Base-by-base conservation (phyloP, 805 yeast species). In the Candida vaughaniae region DNA sequence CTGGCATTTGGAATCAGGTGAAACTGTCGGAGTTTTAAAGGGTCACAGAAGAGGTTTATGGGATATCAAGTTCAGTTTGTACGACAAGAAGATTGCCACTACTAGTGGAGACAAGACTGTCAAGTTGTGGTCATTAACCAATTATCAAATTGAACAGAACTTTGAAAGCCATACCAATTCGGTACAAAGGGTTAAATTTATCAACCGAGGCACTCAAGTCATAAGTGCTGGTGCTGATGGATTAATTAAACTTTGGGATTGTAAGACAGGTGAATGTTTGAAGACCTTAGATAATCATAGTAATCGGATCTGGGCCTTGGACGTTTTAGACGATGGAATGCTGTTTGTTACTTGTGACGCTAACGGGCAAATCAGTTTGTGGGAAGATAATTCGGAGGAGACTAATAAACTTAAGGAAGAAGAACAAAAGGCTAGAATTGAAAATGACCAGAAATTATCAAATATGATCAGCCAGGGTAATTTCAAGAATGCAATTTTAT, bases 1-100 rank as follows among this genome's bases (percentile, higher is more conserved):
- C 3, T 93, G 98, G 98, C 82, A 85, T 55, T 54, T 80, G 17
- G 85, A 78, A 29, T 66, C 78, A n/a, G 98, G 99, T 41, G 97
- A 93, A 60, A 78, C 83, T 2, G 66, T 85, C 14, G 96, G 95
- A 6, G 71, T 91, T 6, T 66, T 93, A 45, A 79, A 80, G 43
- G 97, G 96, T 12, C 99, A 93, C 61, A 85, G 82, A 56, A 78
- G 99, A 52, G 98, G 98, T 9, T 75, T 93, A 29, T 93, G 98
- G 95, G 95, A 87, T 55, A 80, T 89, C 22, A 73, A 75, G 44
- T 93, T 93, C 58, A 85, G 88, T 51, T 79, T 78, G 25, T 85
- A 72, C 59, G 96, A 88, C 51, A 82, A 86, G 58, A 59, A 82
- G 1, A 46, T 93, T 14, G 82, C 78, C 16, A 90, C 97, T 1